Percentiles rank a stretch among this genome's conserved stretches.
phyloP scores from a whole-genome alignment of 352 stramenopile genomes.

The Globisporangium polare region DNA sequence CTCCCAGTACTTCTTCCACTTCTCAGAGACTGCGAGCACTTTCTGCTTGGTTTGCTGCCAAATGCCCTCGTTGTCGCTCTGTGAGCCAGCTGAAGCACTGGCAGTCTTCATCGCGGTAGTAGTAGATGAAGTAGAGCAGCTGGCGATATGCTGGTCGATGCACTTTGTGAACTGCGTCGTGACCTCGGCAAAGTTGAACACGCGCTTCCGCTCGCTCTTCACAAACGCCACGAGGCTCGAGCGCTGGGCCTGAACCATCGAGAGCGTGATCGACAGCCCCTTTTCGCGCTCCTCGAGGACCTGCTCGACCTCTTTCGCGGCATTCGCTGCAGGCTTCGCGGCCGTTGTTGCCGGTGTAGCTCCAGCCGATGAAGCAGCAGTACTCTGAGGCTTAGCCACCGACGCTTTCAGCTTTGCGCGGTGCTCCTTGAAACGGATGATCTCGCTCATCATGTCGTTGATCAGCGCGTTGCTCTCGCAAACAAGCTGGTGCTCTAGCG shows the following conservation, averaged over 20 bases:
- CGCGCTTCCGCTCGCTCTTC: constrained; percentile 55
- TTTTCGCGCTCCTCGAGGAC: constrained; percentile 78
- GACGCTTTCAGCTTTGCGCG: constrained; percentile 38
- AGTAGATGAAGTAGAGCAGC: constrained; percentile 6
- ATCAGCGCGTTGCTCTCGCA: constrained; percentile 54
- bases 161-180: constrained; percentile 51
- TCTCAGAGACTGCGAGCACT: constrained; percentile 23
- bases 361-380: neutral
- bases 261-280: constrained; percentile 62
- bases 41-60: constrained; percentile 37
- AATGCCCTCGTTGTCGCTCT: constrained; percentile 11
- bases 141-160: constrained; percentile 31
- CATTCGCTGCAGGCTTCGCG: constrained; percentile 8
- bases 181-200: constrained; percentile 57
- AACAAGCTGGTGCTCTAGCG: constrained; percentile 59
- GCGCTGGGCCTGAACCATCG: constrained; percentile 61
- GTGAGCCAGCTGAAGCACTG: neutral
- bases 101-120: neutral
- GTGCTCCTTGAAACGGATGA: constrained; percentile 54
- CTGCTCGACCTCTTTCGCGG: constrained; percentile 57
- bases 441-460: constrained; percentile 67
- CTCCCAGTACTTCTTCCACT: constrained; percentile 32
- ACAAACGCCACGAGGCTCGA: constrained; percentile 46
- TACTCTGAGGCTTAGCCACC: neutral
- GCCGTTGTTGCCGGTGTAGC: neutral